Evolutionary conservation across 768 basidiomycete species (phyloP), one percentile per base, ranked within the genome.

Genomic region (Podaxis rugospora): DNA sequence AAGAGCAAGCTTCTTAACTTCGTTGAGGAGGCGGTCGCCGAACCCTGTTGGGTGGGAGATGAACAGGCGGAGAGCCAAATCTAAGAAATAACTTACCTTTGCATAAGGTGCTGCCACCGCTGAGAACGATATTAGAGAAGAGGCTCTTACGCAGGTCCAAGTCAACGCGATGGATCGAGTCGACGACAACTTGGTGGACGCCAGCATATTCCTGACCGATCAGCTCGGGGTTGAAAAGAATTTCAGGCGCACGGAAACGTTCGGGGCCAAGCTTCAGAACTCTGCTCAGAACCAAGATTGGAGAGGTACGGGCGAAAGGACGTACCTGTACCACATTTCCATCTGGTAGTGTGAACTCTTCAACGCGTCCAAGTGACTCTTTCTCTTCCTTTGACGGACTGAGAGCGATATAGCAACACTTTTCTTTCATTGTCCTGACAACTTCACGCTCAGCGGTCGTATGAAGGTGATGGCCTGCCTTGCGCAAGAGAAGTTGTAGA

Each of bases 361-460:
- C 97, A 57, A 76, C 77, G 21, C 89, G 86, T 7, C 90, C 88
- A 16, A 80, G 67, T 0, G 84, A 77, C 53, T 98, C 95, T 72
- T 98, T 98, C 76, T 98, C 95, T 72, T 98, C 97, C 73, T 98
- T 98, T 1, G 84, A 79, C 2, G 95, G 94, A 68, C 95, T 95
- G 35, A 93, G 71, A 5, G 97, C 94, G 57, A 98, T 80, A 76
- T 99, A 98, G 71, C 96, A 99, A 62, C 90, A 92, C 72, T 98
- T 98, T 78, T 99, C 97, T 74, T 99, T 99, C 75, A 98, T 97
- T 54, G 92, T 92, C 64, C 97, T 83, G 14, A 99, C 95, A 11
- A 98, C 90, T 75, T 99, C 97, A 57, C 90, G 88, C 75, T 99
- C 97, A 23, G 97, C 96, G 23, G 95, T 95, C 0, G 97, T 99